Conservation (phyloP, 2,329 filamentous ascomycete species). For the Aspergillus luchuensis region DNA sequence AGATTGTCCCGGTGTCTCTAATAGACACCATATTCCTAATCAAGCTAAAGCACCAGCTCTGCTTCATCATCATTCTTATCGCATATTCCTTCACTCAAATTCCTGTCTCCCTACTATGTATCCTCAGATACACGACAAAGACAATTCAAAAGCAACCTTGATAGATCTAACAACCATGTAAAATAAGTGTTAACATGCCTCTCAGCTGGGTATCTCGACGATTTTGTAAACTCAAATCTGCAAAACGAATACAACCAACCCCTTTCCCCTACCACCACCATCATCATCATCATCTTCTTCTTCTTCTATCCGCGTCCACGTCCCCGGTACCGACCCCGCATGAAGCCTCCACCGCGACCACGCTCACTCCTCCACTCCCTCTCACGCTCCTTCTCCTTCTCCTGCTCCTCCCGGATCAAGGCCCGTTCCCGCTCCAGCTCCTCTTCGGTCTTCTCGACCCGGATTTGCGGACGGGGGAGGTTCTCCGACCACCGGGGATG, state of each 20-base stretch:
- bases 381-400: constrained; percentile 56
- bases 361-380: constrained; percentile 57
- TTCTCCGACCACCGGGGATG: constrained; percentile 79
- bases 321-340: constrained; percentile 46
- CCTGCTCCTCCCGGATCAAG: constrained; percentile 62
- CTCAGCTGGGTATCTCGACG: constrained; percentile 14
- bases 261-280: background rate
- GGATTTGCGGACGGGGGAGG: constrained; percentile 59
- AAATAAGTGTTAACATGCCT: constrained; percentile 6
- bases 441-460: constrained; percentile 71
- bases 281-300: too few relatives aligned
- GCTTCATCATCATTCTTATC: background rate
- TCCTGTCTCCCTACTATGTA: background rate
- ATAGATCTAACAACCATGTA: background rate
- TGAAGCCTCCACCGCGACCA: constrained; percentile 51
- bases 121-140: background rate
- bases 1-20: background rate
- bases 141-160: background rate
- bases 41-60: too few relatives aligned
- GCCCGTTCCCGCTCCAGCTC: constrained; percentile 63
- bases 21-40: background rate
- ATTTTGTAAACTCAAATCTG: constrained; percentile 13
- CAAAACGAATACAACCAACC: constrained; percentile 3
- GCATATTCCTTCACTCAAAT: background rate
- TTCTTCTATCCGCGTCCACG: constrained; percentile 46